These are phyloP conservation scores for Piper betle DNA, from an alignment of 164 flowering plant species.

Conservation along the genomic window DNA sequence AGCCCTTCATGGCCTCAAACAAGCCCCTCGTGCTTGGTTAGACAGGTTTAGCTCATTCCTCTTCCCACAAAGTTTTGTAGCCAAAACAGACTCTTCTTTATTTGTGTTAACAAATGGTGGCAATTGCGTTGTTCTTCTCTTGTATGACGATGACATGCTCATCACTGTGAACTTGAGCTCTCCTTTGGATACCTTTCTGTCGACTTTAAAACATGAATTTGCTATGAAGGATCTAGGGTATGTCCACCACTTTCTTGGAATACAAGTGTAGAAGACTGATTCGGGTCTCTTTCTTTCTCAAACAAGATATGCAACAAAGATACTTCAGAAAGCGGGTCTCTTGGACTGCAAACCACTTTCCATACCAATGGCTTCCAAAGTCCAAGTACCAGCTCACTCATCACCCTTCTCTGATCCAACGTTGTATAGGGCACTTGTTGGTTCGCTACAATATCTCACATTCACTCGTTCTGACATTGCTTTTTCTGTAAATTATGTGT, in stretches of 20 bases:
- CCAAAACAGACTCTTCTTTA: no score
- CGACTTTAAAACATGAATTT: background rate
- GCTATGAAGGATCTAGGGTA: background rate
- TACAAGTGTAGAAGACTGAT: background rate
- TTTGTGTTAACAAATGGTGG: no score
- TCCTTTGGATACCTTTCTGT: background rate
- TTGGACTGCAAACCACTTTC: background rate
- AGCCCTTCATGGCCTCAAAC: no score
- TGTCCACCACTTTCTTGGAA: background rate
- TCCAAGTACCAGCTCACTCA: background rate
- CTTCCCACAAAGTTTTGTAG: no score
- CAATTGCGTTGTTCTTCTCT: background rate
- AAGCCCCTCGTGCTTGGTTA: no score
- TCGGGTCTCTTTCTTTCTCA: background rate
- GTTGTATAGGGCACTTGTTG: background rate
- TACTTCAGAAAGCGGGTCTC: no score
- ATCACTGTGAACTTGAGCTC: background rate
- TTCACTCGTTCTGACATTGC: background rate
- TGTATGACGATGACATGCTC: background rate
- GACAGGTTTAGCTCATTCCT: no score
- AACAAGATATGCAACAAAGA: background rate
- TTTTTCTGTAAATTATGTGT: background rate
- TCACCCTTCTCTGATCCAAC: background rate
- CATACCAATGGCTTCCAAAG: background rate
- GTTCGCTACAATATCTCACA: background rate